Evolutionary conservation across 371 early-diverging fungal genomes (phyloP).

Genomic region (Scutellospora calospora): DNA sequence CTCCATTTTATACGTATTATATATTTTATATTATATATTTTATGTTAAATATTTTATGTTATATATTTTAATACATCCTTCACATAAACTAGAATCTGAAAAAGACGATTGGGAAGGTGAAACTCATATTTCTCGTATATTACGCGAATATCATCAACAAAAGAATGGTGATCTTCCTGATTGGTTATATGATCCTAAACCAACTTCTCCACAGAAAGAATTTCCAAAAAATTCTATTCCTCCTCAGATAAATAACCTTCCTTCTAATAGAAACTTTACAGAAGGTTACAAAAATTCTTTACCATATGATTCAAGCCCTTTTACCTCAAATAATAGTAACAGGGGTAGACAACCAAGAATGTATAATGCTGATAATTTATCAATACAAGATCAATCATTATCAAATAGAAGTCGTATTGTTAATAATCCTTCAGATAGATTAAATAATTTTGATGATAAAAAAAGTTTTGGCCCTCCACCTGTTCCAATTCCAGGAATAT

Average conservation of each 20-base stretch:
- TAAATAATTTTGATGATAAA: neutral
- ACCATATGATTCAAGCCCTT: neutral
- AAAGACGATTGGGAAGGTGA: slow-evolving; percentile 67
- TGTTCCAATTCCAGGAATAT: too few relatives aligned
- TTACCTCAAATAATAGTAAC: neutral
- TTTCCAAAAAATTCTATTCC: neutral
- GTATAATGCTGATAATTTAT: neutral
- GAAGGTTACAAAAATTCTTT: too few relatives aligned
- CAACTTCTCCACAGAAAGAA: neutral
- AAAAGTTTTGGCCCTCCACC: neutral
- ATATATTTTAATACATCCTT: too few relatives aligned
- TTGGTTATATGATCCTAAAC: slow-evolving; percentile 39
- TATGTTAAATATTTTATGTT: too few relatives aligned
- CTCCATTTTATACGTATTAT: neutral
- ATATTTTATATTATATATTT: too few relatives aligned
- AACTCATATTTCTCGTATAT: slow-evolving; percentile 61
- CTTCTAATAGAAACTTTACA: neutral
- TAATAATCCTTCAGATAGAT: neutral
- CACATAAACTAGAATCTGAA: slow-evolving; percentile 59
- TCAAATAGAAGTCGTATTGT: too few relatives aligned
- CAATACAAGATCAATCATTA: neutral
- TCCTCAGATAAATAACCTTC: neutral
- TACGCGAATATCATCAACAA: slow-evolving; percentile 61
- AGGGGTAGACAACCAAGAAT: neutral
- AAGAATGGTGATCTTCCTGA: slow-evolving; percentile 49